Percentiles rank a stretch among this genome's conserved stretches.
These are phyloP conservation scores for Coemansia sp. DNA, from an alignment of 192 early-diverging fungal species.

Conservation along the genomic window DNA sequence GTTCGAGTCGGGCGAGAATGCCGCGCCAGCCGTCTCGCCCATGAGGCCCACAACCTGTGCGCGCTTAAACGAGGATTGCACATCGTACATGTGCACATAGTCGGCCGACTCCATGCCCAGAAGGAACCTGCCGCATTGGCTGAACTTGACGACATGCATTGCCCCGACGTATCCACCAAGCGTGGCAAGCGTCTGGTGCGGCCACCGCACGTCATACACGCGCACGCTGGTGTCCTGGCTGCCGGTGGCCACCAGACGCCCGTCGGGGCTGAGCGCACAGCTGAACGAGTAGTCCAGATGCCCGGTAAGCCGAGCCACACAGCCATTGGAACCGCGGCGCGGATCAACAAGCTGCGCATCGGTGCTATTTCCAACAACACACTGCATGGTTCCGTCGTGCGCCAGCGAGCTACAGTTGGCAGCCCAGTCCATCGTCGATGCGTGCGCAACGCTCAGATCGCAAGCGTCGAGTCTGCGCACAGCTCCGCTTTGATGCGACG, in stretches of 20 bases:
- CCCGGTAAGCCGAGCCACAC: conserved; percentile 27
- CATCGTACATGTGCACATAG: conserved; percentile 51
- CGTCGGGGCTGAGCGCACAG: conserved; percentile 47
- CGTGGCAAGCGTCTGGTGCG: conserved; percentile 20
- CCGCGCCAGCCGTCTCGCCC: conserved; percentile 49
- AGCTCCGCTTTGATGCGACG: conserved; percentile 34
- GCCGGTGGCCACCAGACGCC: conserved; percentile 46
- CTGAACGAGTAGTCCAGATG: conserved; percentile 51
- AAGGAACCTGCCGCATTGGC: conserved; percentile 39
- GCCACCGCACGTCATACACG: conserved; percentile 51
- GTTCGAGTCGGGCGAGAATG: conserved; percentile 50
- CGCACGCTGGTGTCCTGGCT: conserved; percentile 53
- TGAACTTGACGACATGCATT: conserved; percentile 46
- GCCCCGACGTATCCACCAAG: conserved; percentile 46
- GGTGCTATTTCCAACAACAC: conserved; percentile 49
- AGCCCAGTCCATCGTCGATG: conserved; percentile 32
- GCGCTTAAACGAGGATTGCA: background rate
- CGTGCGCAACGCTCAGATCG: background rate
- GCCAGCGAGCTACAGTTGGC: conserved; percentile 44
- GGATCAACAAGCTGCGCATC: conserved; percentile 35
- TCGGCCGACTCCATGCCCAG: conserved; percentile 52
- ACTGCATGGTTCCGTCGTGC: conserved; percentile 26
- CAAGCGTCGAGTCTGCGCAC: conserved; percentile 24
- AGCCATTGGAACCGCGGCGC: background rate
- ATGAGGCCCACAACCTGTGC: conserved; percentile 51